These are phyloP conservation scores for Suhomyces prunicola DNA, from an alignment of 805 yeast species.

Conservation along the genomic window DNA sequence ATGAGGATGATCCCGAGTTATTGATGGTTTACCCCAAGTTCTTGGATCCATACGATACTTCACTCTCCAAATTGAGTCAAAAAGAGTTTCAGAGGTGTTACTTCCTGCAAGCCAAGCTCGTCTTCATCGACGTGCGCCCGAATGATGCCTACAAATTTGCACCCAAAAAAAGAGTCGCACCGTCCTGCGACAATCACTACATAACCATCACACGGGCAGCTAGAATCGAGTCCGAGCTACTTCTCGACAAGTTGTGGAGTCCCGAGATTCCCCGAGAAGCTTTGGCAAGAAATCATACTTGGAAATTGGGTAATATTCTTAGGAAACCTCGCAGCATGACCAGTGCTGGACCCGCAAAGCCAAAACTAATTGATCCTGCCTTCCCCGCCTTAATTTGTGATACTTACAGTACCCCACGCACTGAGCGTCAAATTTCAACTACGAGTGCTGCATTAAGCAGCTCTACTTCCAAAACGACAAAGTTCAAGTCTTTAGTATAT, in stretches of 20 bases:
- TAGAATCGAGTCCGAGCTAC: neutral
- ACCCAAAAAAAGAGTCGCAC: neutral
- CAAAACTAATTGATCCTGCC: neutral
- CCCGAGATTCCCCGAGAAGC: neutral
- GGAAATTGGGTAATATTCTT: neutral
- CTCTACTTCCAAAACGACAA: neutral
- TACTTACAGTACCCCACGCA: neutral
- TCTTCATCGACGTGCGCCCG: conserved; percentile 2
- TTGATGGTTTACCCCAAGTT: conserved; percentile 14
- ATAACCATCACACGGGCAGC: neutral
- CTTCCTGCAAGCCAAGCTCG: conserved; percentile 1
- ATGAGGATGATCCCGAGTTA: conserved; percentile 1
- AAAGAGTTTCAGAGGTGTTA: conserved; percentile 1
- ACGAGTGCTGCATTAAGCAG: neutral
- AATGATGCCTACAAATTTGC: neutral
- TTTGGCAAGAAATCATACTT: neutral
- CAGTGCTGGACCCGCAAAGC: neutral
- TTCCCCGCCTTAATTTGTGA: neutral
- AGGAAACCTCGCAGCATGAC: neutral
- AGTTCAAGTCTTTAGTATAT: neutral
- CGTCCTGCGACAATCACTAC: neutral
- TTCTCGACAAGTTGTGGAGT: neutral
- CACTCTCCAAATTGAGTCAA: conserved; percentile 3
- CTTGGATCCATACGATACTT: conserved; percentile 18
- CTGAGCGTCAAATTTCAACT: neutral